A percentile compares a stretch with the other conserved stretches of the same genome.
These are phyloP conservation scores for Cardiosporidium cionae DNA, from an alignment of 169 alveolate species.

Conservation along the genomic window DNA sequence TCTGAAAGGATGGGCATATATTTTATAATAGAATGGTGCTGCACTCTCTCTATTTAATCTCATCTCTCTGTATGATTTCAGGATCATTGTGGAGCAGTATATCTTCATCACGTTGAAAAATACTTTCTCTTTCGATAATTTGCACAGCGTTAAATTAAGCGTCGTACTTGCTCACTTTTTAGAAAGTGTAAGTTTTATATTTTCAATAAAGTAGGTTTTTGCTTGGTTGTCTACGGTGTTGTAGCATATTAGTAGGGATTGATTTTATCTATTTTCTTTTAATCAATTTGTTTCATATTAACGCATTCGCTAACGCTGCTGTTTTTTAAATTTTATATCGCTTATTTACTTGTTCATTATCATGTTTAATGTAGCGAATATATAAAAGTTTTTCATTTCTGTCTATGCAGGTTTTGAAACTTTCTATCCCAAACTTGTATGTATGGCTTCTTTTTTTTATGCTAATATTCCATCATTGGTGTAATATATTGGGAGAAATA, in stretches of 20 bases:
- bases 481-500: conserved; percentile 81
- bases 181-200: conserved; percentile 14
- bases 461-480: conserved; percentile 80
- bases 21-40: no score
- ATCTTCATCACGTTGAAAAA: conserved; percentile 65
- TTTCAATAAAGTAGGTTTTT: no score
- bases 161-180: conserved; percentile 36
- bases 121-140: conserved; percentile 71
- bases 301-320: no score
- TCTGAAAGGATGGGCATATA: no score
- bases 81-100: conserved; percentile 75
- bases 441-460: conserved; percentile 84
- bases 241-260: background rate
- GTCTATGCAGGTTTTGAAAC: conserved; percentile 67
- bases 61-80: conserved; percentile 5
- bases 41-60: no score
- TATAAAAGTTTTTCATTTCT: no score
- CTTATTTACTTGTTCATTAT: no score
- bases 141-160: conserved; percentile 34
- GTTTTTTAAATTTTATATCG: no score
- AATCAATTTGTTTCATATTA: no score
- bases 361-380: no score
- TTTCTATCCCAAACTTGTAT: conserved; percentile 81
- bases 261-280: background rate
- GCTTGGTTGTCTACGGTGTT: background rate